These are phyloP conservation scores for Plectosphaerella cucumerina DNA, from an alignment of 2,329 filamentous ascomycete genomes.

Conservation along the genomic window DNA sequence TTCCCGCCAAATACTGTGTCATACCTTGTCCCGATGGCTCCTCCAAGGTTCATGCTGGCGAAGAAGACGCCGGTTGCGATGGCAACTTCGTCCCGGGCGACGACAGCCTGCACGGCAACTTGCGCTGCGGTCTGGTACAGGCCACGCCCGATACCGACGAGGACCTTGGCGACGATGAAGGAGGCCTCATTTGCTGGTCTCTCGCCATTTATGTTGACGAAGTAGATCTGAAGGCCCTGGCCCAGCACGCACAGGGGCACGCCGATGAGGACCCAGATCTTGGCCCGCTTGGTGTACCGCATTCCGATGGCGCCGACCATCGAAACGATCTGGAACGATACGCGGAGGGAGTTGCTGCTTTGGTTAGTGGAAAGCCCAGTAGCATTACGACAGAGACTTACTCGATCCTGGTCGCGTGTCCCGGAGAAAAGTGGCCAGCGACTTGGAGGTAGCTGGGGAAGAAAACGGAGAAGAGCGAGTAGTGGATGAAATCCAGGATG, in stretches of 20 bases:
- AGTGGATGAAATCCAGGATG: conserved; percentile 24
- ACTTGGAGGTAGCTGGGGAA: conserved; percentile 36
- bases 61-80: conserved; percentile 30
- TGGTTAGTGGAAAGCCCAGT: conserved; percentile 18
- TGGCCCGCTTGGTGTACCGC: conserved; percentile 29
- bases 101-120: conserved; percentile 27
- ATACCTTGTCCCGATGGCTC: conserved; percentile 13
- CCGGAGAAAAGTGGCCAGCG: conserved; percentile 29
- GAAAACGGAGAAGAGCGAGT: conserved; percentile 32
- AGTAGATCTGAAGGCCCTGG: conserved; percentile 25
- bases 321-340: conserved; percentile 31
- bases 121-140: conserved; percentile 27
- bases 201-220: conserved; percentile 19
- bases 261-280: conserved; percentile 24
- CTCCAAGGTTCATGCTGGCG: conserved; percentile 26
- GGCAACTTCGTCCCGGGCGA: conserved; percentile 26
- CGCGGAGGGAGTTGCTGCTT: conserved; percentile 21
- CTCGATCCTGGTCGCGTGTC: conserved; percentile 31
- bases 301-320: conserved; percentile 28
- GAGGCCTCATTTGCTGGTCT: conserved; percentile 23
- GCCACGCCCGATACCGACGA: conserved; percentile 28
- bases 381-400: conserved; percentile 23
- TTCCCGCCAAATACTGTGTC: background rate
- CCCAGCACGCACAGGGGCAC: conserved; percentile 29
- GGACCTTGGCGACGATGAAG: conserved; percentile 27